Percentiles rank a stretch among this genome's conserved stretches.
These are phyloP conservation scores for Populus tremula DNA, from an alignment of 345 rosid species.

Conservation along the genomic window DNA sequence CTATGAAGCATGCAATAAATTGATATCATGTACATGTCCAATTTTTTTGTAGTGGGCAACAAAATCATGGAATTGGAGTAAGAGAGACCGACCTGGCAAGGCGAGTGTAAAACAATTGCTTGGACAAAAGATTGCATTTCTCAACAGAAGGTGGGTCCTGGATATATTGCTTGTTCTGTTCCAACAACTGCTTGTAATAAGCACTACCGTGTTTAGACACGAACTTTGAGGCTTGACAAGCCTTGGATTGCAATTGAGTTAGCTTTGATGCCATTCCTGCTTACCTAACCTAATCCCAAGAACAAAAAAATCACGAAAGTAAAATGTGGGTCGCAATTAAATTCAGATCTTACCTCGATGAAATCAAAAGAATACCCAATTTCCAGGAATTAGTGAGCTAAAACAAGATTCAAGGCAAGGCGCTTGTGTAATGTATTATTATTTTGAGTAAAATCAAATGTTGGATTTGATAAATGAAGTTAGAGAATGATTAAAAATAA, in stretches of 20 bases:
- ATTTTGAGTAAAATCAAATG: too few relatives aligned
- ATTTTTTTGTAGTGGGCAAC: too few relatives aligned
- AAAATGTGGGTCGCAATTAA: background rate
- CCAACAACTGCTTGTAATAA: constrained; percentile 57
- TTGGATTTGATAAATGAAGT: too few relatives aligned
- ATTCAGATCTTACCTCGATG: background rate
- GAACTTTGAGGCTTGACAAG: constrained; percentile 50
- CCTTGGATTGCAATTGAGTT: constrained; percentile 57
- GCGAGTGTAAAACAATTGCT: constrained; percentile 69
- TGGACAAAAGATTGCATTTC: constrained; percentile 55
- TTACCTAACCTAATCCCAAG: background rate
- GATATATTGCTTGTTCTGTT: constrained; percentile 62
- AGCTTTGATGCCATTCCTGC: constrained; percentile 55
- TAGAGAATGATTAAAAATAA: background rate
- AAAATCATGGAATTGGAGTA: background rate
- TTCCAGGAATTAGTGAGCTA: background rate
- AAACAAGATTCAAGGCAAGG: too few relatives aligned
- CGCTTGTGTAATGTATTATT: too few relatives aligned
- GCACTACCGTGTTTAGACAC: constrained; percentile 49
- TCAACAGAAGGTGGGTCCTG: constrained; percentile 61
- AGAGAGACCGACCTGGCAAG: constrained; percentile 53
- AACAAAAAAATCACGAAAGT: background rate
- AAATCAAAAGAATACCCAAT: background rate
- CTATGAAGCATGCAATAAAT: background rate
- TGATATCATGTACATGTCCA: too few relatives aligned